phyloP scores from a whole-genome alignment of 192 early-diverging fungal species.

The Coemansia sp. region DNA sequence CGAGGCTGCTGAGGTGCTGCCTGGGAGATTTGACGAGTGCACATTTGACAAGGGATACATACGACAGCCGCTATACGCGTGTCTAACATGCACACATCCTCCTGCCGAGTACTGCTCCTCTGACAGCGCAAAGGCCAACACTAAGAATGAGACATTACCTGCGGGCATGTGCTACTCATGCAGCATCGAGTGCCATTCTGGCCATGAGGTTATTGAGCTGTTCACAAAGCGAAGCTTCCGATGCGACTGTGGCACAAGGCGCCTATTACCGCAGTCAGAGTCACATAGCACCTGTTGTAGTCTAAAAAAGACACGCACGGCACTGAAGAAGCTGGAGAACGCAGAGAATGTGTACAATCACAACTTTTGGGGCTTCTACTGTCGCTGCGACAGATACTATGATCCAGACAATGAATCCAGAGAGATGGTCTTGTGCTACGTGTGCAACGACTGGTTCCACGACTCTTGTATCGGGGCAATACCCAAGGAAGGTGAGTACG shows the following conservation, averaged over 20 bases:
- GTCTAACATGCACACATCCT: slow-evolving; percentile 68
- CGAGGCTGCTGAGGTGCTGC: slow-evolving; percentile 57
- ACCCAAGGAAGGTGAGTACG: slow-evolving; percentile 29
- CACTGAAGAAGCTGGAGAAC: slow-evolving; percentile 50
- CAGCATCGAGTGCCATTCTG: slow-evolving; percentile 73
- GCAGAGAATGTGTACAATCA: slow-evolving; percentile 77
- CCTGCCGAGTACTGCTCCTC: slow-evolving; percentile 22
- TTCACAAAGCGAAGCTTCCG: slow-evolving; percentile 82
- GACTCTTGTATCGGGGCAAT: slow-evolving; percentile 68
- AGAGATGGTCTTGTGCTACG: slow-evolving; percentile 81
- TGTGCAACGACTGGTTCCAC: slow-evolving; percentile 89
- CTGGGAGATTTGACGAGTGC: slow-evolving; percentile 74
- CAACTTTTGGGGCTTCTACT: slow-evolving; percentile 83
- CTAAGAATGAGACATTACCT: slow-evolving; percentile 11
- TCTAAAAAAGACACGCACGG: slow-evolving; percentile 24
- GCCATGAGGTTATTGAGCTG: slow-evolving; percentile 81
- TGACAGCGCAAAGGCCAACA: neutral
- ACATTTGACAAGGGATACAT: slow-evolving; percentile 74
- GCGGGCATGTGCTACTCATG: slow-evolving; percentile 78
- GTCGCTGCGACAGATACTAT: slow-evolving; percentile 80
- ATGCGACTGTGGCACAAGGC: slow-evolving; percentile 84
- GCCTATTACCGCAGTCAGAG: slow-evolving; percentile 21
- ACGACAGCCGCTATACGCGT: slow-evolving; percentile 79
- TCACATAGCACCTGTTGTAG: slow-evolving; percentile 21
- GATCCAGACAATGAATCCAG: slow-evolving; percentile 69